phyloP scores from a whole-genome alignment of 306 rosid genomes.

The Mimosa bimucronata region DNA sequence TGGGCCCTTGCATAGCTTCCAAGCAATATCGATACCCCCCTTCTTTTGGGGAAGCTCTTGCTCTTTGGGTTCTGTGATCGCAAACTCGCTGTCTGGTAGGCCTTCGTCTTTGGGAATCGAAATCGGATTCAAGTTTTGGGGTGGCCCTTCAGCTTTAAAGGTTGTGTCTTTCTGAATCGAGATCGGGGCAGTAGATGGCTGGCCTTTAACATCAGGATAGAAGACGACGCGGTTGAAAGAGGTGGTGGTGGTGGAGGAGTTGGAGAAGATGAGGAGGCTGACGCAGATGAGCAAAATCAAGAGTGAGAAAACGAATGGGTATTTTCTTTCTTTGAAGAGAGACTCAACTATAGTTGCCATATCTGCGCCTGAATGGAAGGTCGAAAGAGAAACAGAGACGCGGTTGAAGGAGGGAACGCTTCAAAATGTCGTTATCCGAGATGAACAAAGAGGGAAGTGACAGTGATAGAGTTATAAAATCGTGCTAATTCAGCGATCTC shows the following conservation, averaged over 20 bases:
- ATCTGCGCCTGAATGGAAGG: not conserved
- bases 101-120: not conserved
- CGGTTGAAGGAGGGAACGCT: not conserved
- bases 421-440: not conserved
- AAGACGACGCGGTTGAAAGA: constrained; percentile 41
- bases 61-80: constrained; percentile 11
- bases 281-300: constrained; percentile 52
- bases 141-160: not conserved
- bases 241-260: constrained; percentile 28
- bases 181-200: constrained; percentile 15
- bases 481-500: not conserved
- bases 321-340: constrained; percentile 56
- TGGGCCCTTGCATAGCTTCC: constrained; percentile 67
- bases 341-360: constrained; percentile 56
- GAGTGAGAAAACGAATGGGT: constrained; percentile 66
- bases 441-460: not conserved
- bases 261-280: constrained; percentile 57
- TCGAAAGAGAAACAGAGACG: not conserved
- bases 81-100: not conserved
- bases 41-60: constrained; percentile 26
- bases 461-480: not conserved
- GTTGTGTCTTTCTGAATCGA: not conserved
- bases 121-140: constrained; percentile 20
- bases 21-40: constrained; percentile 15
- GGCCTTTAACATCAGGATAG: constrained; percentile 45